phyloP scores from a whole-genome alignment of 805 yeast species.

The Zygotorulaspora sp. region DNA sequence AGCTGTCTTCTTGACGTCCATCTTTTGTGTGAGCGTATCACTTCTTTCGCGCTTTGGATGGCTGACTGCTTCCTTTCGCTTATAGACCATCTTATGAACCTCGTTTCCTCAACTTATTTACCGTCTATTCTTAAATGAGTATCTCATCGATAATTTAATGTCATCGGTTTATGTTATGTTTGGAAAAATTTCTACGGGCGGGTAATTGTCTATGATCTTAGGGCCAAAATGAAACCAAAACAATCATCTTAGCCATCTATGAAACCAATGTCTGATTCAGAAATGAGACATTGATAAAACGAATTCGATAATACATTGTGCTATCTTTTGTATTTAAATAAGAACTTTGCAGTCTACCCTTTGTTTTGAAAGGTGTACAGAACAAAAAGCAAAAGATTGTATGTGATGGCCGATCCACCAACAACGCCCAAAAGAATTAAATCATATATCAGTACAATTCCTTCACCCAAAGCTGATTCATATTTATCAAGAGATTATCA shows the following conservation, averaged over 20 bases:
- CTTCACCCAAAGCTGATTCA: constrained; percentile 19
- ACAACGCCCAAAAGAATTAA: constrained; percentile 18
- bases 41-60: constrained; percentile 5
- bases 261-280: not conserved
- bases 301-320: too few relatives aligned
- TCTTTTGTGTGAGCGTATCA: too few relatives aligned
- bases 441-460: constrained; percentile 16
- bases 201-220: too few relatives aligned
- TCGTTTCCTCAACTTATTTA: too few relatives aligned
- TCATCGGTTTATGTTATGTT: not conserved
- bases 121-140: too few relatives aligned
- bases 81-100: not conserved
- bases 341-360: too few relatives aligned
- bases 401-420: constrained; percentile 12
- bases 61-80: not conserved
- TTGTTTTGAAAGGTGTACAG: not conserved
- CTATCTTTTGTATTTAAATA: too few relatives aligned
- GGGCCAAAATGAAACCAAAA: too few relatives aligned
- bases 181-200: constrained; percentile 14
- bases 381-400: not conserved
- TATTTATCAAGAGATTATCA: constrained; percentile 19
- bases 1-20: too few relatives aligned
- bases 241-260: not conserved
- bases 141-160: constrained; percentile 9
- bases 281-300: too few relatives aligned